These are phyloP conservation scores for Solanum tacnaense DNA, from an alignment of 257 asterid genomes.

Conservation along the genomic window DNA sequence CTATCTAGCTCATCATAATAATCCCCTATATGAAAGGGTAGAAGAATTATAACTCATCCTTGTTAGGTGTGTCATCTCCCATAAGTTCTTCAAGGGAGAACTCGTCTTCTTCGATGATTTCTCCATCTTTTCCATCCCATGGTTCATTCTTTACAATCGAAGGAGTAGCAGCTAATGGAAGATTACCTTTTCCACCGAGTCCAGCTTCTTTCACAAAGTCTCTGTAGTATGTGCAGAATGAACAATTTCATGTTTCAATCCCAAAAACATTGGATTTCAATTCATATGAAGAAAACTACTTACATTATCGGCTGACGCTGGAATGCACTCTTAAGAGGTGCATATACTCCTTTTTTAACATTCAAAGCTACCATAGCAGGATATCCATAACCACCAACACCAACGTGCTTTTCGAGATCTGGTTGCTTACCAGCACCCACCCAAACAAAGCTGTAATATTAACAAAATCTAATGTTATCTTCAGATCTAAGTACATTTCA, in stretches of 20 bases:
- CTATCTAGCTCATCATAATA: neutral
- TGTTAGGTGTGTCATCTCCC: constrained; percentile 51
- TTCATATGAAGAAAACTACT: constrained; percentile 2
- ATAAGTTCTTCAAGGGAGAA: constrained; percentile 92
- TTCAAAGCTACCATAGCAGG: constrained; percentile 89
- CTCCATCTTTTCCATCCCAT: constrained; percentile 95
- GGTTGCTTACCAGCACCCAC: constrained; percentile 86
- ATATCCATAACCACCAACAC: constrained; percentile 95
- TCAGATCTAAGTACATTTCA: neutral
- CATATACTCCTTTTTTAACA: constrained; percentile 69
- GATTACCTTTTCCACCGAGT: constrained; percentile 76
- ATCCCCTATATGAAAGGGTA: neutral
- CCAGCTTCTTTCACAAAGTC: constrained; percentile 83
- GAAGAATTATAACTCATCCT: constrained; percentile 42
- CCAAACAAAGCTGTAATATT: constrained; percentile 72
- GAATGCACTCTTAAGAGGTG: constrained; percentile 84
- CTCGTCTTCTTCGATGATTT: constrained; percentile 84
- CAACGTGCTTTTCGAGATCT: constrained; percentile 74
- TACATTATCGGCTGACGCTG: constrained; percentile 58
- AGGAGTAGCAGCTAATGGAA: constrained; percentile 49
- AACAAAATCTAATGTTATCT: neutral
- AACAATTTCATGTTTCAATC: neutral
- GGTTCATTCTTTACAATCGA: constrained; percentile 50
- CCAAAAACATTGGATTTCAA: neutral
- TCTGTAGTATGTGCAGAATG: constrained; percentile 29